phyloP scores from a whole-genome alignment of 2,329 filamentous ascomycete genomes.

The Microcyclosporella mali region DNA sequence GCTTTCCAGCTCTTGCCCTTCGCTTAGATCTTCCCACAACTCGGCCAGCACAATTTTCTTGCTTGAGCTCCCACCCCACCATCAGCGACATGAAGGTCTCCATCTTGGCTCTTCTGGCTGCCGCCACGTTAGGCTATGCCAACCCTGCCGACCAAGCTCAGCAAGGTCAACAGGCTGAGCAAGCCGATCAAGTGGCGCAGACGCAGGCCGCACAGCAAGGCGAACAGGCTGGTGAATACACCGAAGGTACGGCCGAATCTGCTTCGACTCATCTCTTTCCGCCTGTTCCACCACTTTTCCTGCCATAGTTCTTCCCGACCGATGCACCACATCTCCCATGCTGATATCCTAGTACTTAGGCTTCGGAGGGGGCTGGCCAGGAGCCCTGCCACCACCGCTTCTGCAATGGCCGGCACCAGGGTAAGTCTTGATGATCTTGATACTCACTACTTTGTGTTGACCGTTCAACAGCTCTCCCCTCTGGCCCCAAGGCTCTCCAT shows the following conservation, averaged over 20 bases:
- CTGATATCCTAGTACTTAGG: background rate
- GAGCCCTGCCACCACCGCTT: background rate
- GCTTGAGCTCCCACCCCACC: background rate
- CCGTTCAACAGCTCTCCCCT: background rate
- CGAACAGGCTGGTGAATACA: background rate
- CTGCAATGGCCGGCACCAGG: background rate
- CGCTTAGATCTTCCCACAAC: background rate
- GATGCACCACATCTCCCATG: background rate
- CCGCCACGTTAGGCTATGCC: background rate
- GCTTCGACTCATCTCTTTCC: background rate
- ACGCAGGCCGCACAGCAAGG: background rate
- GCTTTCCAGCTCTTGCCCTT: background rate
- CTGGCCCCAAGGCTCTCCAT: background rate
- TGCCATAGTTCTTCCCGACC: background rate
- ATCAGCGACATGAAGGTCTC: background rate
- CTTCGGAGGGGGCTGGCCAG: background rate
- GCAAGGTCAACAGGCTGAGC: conserved; percentile 1
- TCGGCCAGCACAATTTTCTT: background rate
- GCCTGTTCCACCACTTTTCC: background rate
- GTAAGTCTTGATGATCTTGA: no score
- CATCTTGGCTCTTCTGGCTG: background rate
- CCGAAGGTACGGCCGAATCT: background rate
- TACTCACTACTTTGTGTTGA: no score
- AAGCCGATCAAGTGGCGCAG: background rate
- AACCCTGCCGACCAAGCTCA: background rate